These are phyloP conservation scores for Metarhizium anisopliae DNA, from an alignment of 2,329 filamentous ascomycete genomes.

Conservation along the genomic window DNA sequence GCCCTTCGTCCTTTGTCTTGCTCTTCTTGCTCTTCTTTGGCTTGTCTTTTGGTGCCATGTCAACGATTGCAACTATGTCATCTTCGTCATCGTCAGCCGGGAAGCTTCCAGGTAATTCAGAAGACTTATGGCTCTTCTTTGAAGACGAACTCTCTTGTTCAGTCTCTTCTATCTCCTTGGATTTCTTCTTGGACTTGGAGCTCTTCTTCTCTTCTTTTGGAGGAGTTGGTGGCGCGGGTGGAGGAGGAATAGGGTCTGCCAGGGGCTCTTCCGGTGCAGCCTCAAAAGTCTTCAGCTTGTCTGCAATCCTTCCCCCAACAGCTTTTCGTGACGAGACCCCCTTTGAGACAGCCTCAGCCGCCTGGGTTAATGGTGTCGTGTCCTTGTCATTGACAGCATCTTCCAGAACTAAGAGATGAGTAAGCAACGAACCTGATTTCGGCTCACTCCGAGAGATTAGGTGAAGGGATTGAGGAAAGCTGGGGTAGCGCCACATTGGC, in stretches of 20 bases:
- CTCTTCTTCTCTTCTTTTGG: conserved; percentile 12
- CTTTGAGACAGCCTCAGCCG: conserved; percentile 26
- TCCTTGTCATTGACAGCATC: conserved; percentile 31
- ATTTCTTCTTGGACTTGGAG: conserved; percentile 33
- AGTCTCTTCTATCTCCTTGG: conserved; percentile 23
- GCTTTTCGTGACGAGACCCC: conserved; percentile 33
- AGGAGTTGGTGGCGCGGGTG: conserved; percentile 28
- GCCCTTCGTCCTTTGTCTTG: conserved; percentile 13
- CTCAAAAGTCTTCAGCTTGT: conserved; percentile 50
- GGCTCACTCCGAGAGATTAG: conserved; percentile 20
- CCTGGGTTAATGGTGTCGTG: conserved; percentile 29
- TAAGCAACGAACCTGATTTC: conserved; percentile 39
- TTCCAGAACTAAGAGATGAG: conserved; percentile 37
- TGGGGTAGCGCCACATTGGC: conserved; percentile 11
- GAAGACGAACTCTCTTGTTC: conserved; percentile 21
- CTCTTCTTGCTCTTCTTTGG: conserved; percentile 28
- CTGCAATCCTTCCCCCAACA: conserved; percentile 43
- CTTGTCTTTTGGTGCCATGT: conserved; percentile 35
- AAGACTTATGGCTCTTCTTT: conserved; percentile 20
- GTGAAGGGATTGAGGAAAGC: conserved; percentile 5
- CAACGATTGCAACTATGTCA: conserved; percentile 41
- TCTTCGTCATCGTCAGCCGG: conserved; percentile 42
- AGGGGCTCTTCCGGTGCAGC: conserved; percentile 25
- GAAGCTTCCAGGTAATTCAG: conserved; percentile 43
- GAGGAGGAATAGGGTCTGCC: conserved; percentile 25